Evolutionary conservation across 2,329 filamentous ascomycete genomes (phyloP).

Genomic region (Sclerotinia nivalis): DNA sequence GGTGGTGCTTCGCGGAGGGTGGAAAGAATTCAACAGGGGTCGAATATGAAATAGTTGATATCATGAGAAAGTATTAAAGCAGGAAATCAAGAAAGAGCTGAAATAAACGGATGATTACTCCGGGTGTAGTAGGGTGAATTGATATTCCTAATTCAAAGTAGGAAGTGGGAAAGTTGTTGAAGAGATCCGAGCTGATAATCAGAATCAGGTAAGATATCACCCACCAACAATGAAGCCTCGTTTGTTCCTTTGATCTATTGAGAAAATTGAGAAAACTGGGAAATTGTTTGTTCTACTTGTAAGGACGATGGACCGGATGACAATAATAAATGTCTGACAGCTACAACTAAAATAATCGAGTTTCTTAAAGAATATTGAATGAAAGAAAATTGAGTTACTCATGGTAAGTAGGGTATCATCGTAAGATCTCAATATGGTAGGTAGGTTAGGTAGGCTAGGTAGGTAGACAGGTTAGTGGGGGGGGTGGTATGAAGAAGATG

Average conservation of each 20-base stretch:
- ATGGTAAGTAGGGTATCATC: conserved; percentile 6
- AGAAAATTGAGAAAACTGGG: neutral
- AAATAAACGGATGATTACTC: neutral
- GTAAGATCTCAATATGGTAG: neutral
- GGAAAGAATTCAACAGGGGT: neutral
- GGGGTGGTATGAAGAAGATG: neutral
- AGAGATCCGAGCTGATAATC: conserved; percentile 12
- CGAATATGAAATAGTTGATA: neutral
- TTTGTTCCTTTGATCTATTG: conserved; percentile 6
- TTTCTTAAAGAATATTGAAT: neutral
- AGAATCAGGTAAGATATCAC: neutral
- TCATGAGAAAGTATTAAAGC: conserved; percentile 1
- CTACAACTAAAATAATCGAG: neutral
- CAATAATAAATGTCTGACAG: neutral
- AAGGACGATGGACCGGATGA: neutral
- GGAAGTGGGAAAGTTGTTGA: neutral
- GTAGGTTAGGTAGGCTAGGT: neutral
- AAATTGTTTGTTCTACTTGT: neutral
- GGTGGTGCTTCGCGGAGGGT: neutral
- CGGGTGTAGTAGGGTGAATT: neutral
- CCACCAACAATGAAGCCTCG: conserved; percentile 8
- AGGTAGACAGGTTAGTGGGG: neutral
- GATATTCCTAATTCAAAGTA: neutral
- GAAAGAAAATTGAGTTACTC: neutral
- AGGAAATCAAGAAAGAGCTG: neutral